These are phyloP conservation scores for Diplodia scrobiculata DNA, from an alignment of 2,329 filamentous ascomycete genomes.

Conservation along the genomic window DNA sequence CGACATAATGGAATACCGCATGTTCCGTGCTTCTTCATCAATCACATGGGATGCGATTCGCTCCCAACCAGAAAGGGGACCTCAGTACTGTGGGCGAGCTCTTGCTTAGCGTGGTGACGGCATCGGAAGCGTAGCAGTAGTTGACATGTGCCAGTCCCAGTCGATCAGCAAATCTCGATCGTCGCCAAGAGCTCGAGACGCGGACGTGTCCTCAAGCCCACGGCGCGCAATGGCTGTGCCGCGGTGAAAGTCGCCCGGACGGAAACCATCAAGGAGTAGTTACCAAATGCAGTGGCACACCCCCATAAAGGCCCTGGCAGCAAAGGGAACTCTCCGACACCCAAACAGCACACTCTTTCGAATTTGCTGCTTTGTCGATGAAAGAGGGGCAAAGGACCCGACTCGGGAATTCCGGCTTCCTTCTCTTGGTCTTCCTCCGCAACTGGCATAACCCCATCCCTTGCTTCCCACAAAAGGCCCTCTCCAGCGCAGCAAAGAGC, in stretches of 20 bases:
- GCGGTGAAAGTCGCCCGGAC: neutral
- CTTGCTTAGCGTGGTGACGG: neutral
- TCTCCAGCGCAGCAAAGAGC: neutral
- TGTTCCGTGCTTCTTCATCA: neutral
- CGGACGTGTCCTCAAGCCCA: neutral
- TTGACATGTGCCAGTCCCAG: neutral
- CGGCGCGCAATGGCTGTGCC: neutral
- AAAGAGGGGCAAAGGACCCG: neutral
- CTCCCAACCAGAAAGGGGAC: neutral
- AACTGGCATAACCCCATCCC: constrained; percentile 1
- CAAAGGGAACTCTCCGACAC: neutral
- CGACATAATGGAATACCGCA: neutral
- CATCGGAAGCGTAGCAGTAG: too few relatives aligned
- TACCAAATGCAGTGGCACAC: neutral
- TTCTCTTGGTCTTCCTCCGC: neutral
- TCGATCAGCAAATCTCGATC: constrained; percentile 1
- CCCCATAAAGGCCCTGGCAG: neutral
- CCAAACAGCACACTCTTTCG: neutral
- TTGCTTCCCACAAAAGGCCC: neutral
- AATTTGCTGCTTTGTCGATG: neutral
- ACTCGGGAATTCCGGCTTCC: neutral
- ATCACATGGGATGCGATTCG: neutral
- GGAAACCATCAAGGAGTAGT: neutral
- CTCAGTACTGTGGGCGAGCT: neutral
- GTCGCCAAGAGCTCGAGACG: neutral